Evolutionary conservation across 352 stramenopile genomes (phyloP), one percentile per base, ranked within the genome.

Genomic region (Thraustochytrium sp.): DNA sequence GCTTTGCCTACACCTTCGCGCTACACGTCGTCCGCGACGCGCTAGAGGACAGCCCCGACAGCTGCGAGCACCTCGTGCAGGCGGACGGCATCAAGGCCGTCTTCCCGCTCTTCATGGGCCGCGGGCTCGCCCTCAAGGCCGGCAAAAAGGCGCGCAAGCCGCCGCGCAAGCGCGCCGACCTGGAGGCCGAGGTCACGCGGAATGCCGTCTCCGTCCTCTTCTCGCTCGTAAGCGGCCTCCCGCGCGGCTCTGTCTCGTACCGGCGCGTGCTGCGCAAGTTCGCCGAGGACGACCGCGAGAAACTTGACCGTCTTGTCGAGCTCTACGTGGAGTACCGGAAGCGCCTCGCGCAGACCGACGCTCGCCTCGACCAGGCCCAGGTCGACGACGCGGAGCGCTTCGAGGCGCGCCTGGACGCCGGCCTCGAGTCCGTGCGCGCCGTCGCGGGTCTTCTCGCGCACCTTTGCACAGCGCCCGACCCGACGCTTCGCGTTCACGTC

Each of bases 221-320:
- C 48, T 18, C 16, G 44, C 53, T 80, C 8, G 18, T 64, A 21
- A 29, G 40, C 34, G 38, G 68, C 16, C 36, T 63, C 8, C n/a
- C 53, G 11, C 3, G 0, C 29, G 34, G 21, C 48, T 75, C 21
- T 26, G 38, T 72, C 2, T 44, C 48, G 1, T 80, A 37, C 38
- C 68, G 68, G 4, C 68, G 68, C n/a, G 34, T 80, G 9, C 2
- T 80, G 21, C 53, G 68, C 48, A 80, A 80, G 38, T 80, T 80
- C 31, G 34, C 68, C 3, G 68, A 61, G 26, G 68, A 80, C 2
- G 42, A 61, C 9, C 21, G 9, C 9, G 42, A 51, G 31, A 80
- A 80, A 44, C 23, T 26, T 18, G 68, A 80, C 31, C 42, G 68
- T 3, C 51, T 80, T n/a, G 46, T 80, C 5, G 68, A 61, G n/a